Conservation (phyloP, 495 filamentous ascomycete species). For the Melanomma pulvis-pyrius region DNA sequence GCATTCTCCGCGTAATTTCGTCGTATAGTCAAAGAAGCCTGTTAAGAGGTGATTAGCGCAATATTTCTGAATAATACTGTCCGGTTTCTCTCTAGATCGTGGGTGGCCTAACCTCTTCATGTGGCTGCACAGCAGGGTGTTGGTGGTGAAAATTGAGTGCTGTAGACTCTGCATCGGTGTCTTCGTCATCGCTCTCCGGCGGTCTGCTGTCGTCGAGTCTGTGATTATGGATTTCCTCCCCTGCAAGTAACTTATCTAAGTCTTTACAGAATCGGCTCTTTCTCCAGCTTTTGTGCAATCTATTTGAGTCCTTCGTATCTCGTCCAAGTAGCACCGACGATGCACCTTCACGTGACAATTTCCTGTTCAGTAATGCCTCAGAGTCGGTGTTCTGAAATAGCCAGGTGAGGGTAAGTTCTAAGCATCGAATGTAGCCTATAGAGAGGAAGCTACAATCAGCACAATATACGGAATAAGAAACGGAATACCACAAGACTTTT, state of each 20-base stretch:
- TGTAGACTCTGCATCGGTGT: constrained; percentile 1
- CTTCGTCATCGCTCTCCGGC: constrained; percentile 36
- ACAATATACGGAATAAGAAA: neutral
- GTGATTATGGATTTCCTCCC: constrained; percentile 8
- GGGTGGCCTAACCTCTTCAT: neutral
- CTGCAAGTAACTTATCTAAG: constrained; percentile 42
- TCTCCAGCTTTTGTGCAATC: constrained; percentile 42
- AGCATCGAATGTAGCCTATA: constrained; percentile 56
- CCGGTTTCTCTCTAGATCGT: neutral
- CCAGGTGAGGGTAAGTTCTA: constrained; percentile 57
- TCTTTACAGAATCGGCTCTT: constrained; percentile 38
- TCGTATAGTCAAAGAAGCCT: neutral
- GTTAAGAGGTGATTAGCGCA: neutral
- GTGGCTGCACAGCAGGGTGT: neutral
- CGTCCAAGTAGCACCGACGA: constrained; percentile 30
- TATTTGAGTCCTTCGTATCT: constrained; percentile 36
- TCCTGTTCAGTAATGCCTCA: constrained; percentile 41
- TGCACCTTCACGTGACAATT: constrained; percentile 21
- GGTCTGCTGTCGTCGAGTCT: constrained; percentile 25
- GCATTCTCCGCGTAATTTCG: neutral
- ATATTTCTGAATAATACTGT: neutral
- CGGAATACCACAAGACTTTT: neutral
- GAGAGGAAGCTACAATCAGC: neutral
- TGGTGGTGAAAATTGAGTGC: neutral
- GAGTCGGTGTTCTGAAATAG: constrained; percentile 43